Conservation (phyloP, 73 alveolate genomes). For the Tetrahymena thermophila region DNA sequence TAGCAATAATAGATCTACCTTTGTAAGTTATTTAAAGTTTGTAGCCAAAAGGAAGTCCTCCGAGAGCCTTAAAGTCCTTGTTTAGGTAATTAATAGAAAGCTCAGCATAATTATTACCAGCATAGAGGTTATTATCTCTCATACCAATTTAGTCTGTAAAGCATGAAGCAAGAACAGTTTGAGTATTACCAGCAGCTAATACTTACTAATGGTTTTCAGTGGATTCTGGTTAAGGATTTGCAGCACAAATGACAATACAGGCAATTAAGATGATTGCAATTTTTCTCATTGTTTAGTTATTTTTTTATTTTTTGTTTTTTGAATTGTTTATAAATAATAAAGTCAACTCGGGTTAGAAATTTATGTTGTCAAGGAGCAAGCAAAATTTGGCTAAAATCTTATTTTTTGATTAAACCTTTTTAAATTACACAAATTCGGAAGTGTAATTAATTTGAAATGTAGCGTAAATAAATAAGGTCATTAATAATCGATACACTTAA, state of each 20-base stretch:
- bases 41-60: constrained; percentile 43
- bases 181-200: background rate
- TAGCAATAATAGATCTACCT: constrained; percentile 50
- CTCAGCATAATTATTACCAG: constrained; percentile 61
- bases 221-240: background rate
- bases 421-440: background rate
- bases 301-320: background rate
- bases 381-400: background rate
- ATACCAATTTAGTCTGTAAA: constrained; percentile 44
- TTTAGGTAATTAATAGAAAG: constrained; percentile 22
- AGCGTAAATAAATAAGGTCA: background rate
- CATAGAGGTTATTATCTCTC: constrained; percentile 48
- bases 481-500: too few species aligned
- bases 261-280: background rate
- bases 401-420: too few species aligned
- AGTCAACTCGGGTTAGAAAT: background rate
- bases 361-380: background rate
- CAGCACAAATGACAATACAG: background rate
- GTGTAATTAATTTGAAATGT: too few species aligned
- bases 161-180: constrained; percentile 44
- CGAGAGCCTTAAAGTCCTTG: constrained; percentile 59
- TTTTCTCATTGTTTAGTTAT: background rate
- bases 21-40: constrained; percentile 52
- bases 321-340: background rate
- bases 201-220: background rate